Evolutionary conservation across 805 yeast genomes (phyloP), one percentile per base, ranked within the genome.

Genomic region (Saccharomyces eubayanus): DNA sequence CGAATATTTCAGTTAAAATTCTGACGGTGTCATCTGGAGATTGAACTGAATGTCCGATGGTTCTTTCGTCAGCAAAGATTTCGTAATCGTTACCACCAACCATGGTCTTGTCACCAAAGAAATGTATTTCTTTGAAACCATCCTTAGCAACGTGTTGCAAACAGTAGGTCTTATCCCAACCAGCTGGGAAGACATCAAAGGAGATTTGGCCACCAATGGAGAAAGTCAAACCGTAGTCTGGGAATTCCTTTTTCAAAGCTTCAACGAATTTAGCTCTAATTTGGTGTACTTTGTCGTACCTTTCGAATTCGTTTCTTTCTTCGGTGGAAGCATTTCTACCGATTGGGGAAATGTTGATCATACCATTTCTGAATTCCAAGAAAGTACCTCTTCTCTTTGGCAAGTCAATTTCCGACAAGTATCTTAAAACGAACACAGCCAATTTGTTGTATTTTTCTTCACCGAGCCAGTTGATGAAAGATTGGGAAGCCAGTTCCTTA

Each of bases 201-300:
- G 98, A 92, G 72, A 94, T 94, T 81, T 94, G 98, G 65, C 99
- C 99, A 74, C 99, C 99, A 61, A 94, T 94, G 56, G 99, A 94
- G 81, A 87, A 94, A 62, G 98, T 92, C 69, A 94, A 81, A 53
- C 85, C 87, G 66, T 78, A 78, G 73, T 91, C 92, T 54, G 92
- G 73, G 80, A 94, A 94, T 67, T 84, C 81, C 69, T 82, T 81
- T 75, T 81, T 87, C 69, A 94, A 80, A 51, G 96, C 97, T 52
- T 74, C 76, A 59, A 94, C 98, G 79, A 94, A 79, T 57, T 78
- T 82, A 66, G 81, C 83, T 82, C 99, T 89, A 66, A 94, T 73
- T 67, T 88, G 80, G 79, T 87, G 82, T 68, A 75, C 78, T 65
- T 83, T 78, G 74, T 94, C 99, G 73, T 65, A 94, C 65, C 76